These are phyloP conservation scores for Citrullus amarus DNA, from an alignment of 306 rosid species.

Conservation along the genomic window DNA sequence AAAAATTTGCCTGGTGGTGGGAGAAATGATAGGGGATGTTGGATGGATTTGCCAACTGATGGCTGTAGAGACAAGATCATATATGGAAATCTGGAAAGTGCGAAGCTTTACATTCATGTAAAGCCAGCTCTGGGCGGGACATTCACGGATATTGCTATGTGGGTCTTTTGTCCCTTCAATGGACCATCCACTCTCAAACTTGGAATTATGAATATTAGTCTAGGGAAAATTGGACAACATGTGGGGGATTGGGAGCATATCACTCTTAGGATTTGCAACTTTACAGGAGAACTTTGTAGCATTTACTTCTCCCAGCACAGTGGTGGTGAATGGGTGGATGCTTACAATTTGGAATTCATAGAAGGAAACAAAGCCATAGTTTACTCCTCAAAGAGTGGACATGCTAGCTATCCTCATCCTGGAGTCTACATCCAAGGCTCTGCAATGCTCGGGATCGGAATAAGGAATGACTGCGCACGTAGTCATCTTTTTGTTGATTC, in stretches of 20 bases:
- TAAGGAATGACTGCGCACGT: constrained; percentile 32
- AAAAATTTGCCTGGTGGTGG: constrained; percentile 67
- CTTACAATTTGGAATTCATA: constrained; percentile 36
- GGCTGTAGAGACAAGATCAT: constrained; percentile 34
- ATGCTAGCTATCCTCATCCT: constrained; percentile 40
- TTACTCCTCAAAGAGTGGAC: constrained; percentile 43
- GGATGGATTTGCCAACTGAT: constrained; percentile 77
- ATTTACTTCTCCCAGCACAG: constrained; percentile 50
- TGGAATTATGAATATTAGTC: constrained; percentile 35
- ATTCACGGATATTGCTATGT: constrained; percentile 77
- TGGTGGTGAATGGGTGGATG: constrained; percentile 45
- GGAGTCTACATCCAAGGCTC: constrained; percentile 50
- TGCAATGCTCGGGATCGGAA: constrained; percentile 33
- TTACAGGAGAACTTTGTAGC: constrained; percentile 37
- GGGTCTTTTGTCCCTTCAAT: constrained; percentile 92
- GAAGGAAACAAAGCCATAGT: constrained; percentile 36
- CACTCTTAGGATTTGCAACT: constrained; percentile 54
- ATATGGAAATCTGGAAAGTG: constrained; percentile 55
- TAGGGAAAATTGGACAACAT: constrained; percentile 61
- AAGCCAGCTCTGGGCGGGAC: constrained; percentile 85
- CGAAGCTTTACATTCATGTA: constrained; percentile 67
- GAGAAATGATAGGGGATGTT: constrained; percentile 50
- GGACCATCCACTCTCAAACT: constrained; percentile 75
- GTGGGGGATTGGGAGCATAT: constrained; percentile 84
- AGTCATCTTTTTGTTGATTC: constrained; percentile 34